A percentile compares a stretch with the other conserved stretches of the same genome.
phyloP scores from a whole-genome alignment of 2,329 filamentous ascomycete species.

The Calonectria hongkongensis region DNA sequence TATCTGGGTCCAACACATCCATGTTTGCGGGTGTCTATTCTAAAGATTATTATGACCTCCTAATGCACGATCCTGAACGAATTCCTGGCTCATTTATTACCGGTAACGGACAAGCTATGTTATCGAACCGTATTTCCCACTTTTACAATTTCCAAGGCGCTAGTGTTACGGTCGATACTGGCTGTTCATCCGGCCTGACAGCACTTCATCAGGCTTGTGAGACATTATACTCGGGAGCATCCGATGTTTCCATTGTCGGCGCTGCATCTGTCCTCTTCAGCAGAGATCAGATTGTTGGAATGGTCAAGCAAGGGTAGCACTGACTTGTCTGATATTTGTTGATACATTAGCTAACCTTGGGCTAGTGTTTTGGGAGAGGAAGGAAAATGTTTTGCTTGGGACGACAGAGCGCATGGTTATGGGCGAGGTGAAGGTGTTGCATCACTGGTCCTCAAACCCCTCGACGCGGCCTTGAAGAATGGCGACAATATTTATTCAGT shows the following conservation, averaged over 20 bases:
- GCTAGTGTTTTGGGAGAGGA: conserved; percentile 32
- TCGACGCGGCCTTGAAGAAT: conserved; percentile 21
- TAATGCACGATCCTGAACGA: conserved; percentile 1
- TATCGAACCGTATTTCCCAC: conserved; percentile 39
- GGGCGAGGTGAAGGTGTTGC: conserved; percentile 45
- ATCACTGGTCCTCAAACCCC: conserved; percentile 39
- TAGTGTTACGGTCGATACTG: conserved; percentile 34
- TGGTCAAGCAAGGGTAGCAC: conserved; percentile 8
- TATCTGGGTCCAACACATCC: conserved; percentile 33
- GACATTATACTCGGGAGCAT: conserved; percentile 33
- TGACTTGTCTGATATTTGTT: too few species aligned
- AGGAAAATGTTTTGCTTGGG: conserved; percentile 39
- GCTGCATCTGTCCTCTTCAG: conserved; percentile 40
- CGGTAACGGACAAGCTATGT: conserved; percentile 36
- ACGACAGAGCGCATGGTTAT: conserved; percentile 39
- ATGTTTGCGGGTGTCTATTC: conserved; percentile 35
- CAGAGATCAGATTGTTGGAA: conserved; percentile 27
- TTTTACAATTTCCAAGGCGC: conserved; percentile 34
- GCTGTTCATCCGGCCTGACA: conserved; percentile 24
- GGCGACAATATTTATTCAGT: conserved; percentile 33
- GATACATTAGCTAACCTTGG: neutral
- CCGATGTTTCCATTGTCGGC: conserved; percentile 33
- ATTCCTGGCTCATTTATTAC: conserved; percentile 22
- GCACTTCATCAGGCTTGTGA: conserved; percentile 25
- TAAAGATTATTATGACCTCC: conserved; percentile 12